Base-by-base conservation (phyloP, 306 rosid species). In the Malus sylvestris region DNA sequence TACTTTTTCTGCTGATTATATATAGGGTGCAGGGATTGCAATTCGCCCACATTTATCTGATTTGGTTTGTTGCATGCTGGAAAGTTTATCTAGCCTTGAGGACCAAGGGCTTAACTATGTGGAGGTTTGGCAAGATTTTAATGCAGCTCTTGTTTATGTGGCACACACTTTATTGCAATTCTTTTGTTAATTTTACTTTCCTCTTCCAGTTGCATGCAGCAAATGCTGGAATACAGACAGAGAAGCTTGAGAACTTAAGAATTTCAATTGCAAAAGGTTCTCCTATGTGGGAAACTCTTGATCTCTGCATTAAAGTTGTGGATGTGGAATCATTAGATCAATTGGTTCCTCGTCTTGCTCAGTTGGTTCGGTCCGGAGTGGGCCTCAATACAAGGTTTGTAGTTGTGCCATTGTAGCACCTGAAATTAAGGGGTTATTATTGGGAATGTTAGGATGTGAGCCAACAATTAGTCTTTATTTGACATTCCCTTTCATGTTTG, bases 261-360 rank as follows among this genome's bases (percentile, higher is more conserved):
- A 86, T 95, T 84, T 92, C 98, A 52, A 92, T 92, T 70, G 95
- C 98, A 74, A 95, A 95, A 85, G 91, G 98, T 76, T 95, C 98
- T 82, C 98, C 97, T 46, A 95, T 95, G 98, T 95, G 98, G 98
- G 98, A 95, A 72, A 95, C 98, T 76, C 93, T 92, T 75, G 97
- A 95, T 83, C 86, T 83, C 14, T 89, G 96, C 86, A 86, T 95
- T 77, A 90, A 90, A 77, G 95, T 89, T 88, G 91, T 91, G 81
- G 97, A 95, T 88, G 73, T 89, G 29, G 88, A 88, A 81, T 89
- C 96, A 29, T 76, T 95, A 81, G 87, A 86, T 65, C 71, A 81
- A 79, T 81, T 95, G 87, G 83, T 95, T 81, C 98, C 97, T 62
- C 92, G 95, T 13, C 96, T 95, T 80, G 90, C 92, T 79, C 93